Evolutionary conservation across 805 yeast species (phyloP).

Genomic region (Candida nemodendra): DNA sequence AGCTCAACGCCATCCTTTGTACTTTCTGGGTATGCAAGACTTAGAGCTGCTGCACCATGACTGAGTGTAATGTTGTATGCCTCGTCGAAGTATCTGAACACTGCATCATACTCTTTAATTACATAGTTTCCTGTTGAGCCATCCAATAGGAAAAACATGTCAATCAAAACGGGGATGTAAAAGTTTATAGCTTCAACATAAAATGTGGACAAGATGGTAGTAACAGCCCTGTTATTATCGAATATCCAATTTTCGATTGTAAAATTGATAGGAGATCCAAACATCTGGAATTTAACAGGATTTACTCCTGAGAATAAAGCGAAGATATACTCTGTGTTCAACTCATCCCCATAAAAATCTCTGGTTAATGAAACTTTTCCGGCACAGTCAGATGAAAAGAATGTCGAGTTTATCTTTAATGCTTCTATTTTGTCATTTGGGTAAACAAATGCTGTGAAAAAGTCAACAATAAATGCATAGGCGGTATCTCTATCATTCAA

Average conservation of each 20-base stretch:
- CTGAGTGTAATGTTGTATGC: conserved; percentile 6
- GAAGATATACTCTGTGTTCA: conserved; percentile 26
- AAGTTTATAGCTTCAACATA: conserved; percentile 13
- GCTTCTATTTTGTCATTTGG: conserved; percentile 11
- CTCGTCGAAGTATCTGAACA: conserved; percentile 19
- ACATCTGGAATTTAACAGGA: conserved; percentile 10
- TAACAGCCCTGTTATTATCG: conserved; percentile 12
- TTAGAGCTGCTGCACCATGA: conserved; percentile 1
- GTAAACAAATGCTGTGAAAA: not conserved
- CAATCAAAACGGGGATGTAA: conserved; percentile 18
- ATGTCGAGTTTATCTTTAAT: conserved; percentile 19
- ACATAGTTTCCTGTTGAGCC: conserved; percentile 5
- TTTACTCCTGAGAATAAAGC: conserved; percentile 19
- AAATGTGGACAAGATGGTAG: conserved; percentile 13
- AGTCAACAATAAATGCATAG: too few relatives aligned
- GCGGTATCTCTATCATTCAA: not conserved
- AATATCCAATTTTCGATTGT: conserved; percentile 13
- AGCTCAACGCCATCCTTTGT: conserved; percentile 8
- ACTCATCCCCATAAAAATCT: conserved; percentile 21
- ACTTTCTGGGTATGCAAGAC: conserved; percentile 1
- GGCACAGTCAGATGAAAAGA: conserved; percentile 18
- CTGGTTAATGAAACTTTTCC: conserved; percentile 25
- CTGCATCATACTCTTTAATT: conserved; percentile 20
- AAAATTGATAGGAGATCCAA: conserved; percentile 16
- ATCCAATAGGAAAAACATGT: conserved; percentile 14